Conservation (phyloP, 257 asterid species). For the Petunia axillaris region DNA sequence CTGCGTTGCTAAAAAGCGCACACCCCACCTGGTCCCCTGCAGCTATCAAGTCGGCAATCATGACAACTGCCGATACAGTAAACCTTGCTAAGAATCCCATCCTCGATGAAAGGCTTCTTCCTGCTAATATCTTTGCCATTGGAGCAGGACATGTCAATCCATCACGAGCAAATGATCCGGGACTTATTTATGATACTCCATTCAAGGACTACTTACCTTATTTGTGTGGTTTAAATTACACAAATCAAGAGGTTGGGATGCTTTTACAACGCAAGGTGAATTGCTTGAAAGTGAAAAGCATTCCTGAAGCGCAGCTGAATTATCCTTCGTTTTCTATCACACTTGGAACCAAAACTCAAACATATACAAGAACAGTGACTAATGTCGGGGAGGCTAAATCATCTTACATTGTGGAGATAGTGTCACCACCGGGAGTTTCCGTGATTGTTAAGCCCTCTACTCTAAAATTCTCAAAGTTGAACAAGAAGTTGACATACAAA, state of each 20-base stretch:
- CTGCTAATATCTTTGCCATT: slow-evolving; percentile 41
- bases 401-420: slow-evolving; percentile 36
- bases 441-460: slow-evolving; percentile 43
- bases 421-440: slow-evolving; percentile 33
- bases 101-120: slow-evolving; percentile 37
- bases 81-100: slow-evolving; percentile 38
- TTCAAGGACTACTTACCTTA: slow-evolving; percentile 51
- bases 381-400: slow-evolving; percentile 46
- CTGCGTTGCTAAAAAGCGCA: slow-evolving; percentile 45
- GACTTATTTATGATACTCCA: slow-evolving; percentile 50
- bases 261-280: slow-evolving; percentile 32
- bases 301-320: slow-evolving; percentile 37
- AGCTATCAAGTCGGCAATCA: slow-evolving; percentile 58
- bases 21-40: slow-evolving; percentile 59
- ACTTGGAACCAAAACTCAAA: slow-evolving; percentile 23
- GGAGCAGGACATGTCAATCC: slow-evolving; percentile 63
- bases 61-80: slow-evolving; percentile 50
- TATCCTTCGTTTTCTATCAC: slow-evolving; percentile 38
- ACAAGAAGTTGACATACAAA: slow-evolving; percentile 38
- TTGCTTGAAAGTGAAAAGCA: slow-evolving; percentile 31
- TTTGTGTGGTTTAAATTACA: slow-evolving; percentile 55
- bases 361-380: slow-evolving; percentile 48
- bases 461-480: slow-evolving; percentile 32
- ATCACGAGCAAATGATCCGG: slow-evolving; percentile 47
- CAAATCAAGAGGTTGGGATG: slow-evolving; percentile 29